Conservation (phyloP, 1,139 yeast genomes). For the Cylindricascospora bacillispora region DNA sequence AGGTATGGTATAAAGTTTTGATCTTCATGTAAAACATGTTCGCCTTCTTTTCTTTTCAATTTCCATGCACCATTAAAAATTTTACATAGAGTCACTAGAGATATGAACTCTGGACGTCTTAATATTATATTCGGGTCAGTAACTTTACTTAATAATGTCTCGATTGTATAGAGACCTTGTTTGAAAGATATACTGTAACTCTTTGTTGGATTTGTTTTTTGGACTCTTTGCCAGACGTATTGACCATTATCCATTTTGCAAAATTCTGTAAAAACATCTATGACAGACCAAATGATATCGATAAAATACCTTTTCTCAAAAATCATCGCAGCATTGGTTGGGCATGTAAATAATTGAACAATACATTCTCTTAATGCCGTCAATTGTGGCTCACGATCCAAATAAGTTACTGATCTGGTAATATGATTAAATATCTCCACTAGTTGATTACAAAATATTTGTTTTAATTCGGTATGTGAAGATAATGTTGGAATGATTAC, state of each 20-base stretch:
- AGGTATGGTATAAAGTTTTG: conserved; percentile 37
- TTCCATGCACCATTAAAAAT: conserved; percentile 48
- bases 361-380: conserved; percentile 42
- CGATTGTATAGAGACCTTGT: conserved; percentile 44
- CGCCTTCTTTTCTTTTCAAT: conserved; percentile 47
- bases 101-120: conserved; percentile 27
- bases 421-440: conserved; percentile 44
- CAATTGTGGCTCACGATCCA: conserved; percentile 56
- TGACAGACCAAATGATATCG: conserved; percentile 36
- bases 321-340: conserved; percentile 37
- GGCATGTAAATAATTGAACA: conserved; percentile 55
- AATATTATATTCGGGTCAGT: conserved; percentile 21
- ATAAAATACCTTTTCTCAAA: conserved; percentile 30
- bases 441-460: conserved; percentile 39
- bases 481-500: conserved; percentile 43
- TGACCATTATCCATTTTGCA: conserved; percentile 29
- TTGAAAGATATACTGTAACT: conserved; percentile 56
- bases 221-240: conserved; percentile 42
- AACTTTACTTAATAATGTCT: conserved; percentile 33
- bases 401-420: conserved; percentile 33
- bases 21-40: conserved; percentile 50
- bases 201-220: conserved; percentile 56
- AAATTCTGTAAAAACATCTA: conserved; percentile 34
- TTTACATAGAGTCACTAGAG: conserved; percentile 33
- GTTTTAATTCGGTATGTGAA: conserved; percentile 35